Percentiles rank a stretch among this genome's conserved stretches.
Conservation (phyloP, 2,329 filamentous ascomycete species). For the Dothidotthia symphoricarpi region DNA sequence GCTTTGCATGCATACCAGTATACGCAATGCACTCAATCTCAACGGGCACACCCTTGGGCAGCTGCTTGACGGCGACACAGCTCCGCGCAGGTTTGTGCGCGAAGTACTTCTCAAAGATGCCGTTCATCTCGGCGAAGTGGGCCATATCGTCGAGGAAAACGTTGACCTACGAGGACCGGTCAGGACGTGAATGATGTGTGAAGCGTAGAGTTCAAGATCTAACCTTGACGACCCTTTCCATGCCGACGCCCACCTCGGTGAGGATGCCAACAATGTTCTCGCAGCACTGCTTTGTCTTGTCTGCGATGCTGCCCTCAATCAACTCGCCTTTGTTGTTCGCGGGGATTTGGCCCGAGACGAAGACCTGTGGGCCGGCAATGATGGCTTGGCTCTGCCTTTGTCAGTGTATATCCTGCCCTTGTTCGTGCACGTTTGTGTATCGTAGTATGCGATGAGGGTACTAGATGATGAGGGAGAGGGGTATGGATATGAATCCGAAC, state of each 20-base stretch:
- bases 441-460: no score
- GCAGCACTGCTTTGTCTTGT: constrained; percentile 70
- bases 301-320: constrained; percentile 62
- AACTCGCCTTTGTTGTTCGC: constrained; percentile 61
- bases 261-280: constrained; percentile 83
- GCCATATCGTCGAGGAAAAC: constrained; percentile 92
- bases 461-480: no score
- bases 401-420: no score
- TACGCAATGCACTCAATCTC: constrained; percentile 87
- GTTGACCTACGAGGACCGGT: constrained; percentile 39
- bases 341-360: constrained; percentile 75
- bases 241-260: constrained; percentile 72
- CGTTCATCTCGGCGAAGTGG: constrained; percentile 84
- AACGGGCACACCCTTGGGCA: constrained; percentile 81
- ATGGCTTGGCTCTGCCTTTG: constrained; percentile 56
- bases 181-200: background rate
- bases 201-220: background rate
- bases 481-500: no score
- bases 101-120: constrained; percentile 80
- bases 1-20: constrained; percentile 29
- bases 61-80: constrained; percentile 85
- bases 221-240: constrained; percentile 84
- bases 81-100: constrained; percentile 79
- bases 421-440: no score
- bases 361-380: constrained; percentile 66